These are phyloP conservation scores for Candida insectorum DNA, from an alignment of 805 yeast species.

Conservation along the genomic window DNA sequence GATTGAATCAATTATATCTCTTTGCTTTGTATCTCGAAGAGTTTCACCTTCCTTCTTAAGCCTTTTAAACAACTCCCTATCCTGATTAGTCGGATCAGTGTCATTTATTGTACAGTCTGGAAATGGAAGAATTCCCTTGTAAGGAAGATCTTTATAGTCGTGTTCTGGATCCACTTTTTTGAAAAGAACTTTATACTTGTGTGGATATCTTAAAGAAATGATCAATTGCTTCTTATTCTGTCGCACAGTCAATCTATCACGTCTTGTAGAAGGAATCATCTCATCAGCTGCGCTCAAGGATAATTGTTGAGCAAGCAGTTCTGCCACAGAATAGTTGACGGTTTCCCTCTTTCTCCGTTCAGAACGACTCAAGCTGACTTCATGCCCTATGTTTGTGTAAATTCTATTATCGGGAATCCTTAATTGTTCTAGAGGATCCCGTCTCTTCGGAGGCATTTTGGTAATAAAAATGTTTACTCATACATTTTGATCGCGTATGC, in stretches of 20 bases:
- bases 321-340: not conserved
- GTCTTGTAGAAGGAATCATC: no score
- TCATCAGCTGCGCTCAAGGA: no score
- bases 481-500: no score
- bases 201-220: conserved; percentile 2
- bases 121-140: conserved; percentile 58
- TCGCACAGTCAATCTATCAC: no score
- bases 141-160: conserved; percentile 47
- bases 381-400: conserved; percentile 19
- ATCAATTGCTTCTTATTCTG: no score
- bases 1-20: not conserved
- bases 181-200: conserved; percentile 3
- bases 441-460: conserved; percentile 19
- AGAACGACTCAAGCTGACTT: conserved; percentile 18
- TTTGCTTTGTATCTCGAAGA: conserved; percentile 19
- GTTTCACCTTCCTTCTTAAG: conserved; percentile 37
- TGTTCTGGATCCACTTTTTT: conserved; percentile 10
- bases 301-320: not conserved
- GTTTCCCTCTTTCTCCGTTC: conserved; percentile 17
- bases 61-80: conserved; percentile 46
- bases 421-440: conserved; percentile 22
- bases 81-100: conserved; percentile 58
- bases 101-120: conserved; percentile 56
- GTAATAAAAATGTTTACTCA: no score
- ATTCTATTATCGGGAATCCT: conserved; percentile 28